These are phyloP conservation scores for Clavispora santaluciae DNA, from an alignment of 805 yeast species.

Conservation along the genomic window DNA sequence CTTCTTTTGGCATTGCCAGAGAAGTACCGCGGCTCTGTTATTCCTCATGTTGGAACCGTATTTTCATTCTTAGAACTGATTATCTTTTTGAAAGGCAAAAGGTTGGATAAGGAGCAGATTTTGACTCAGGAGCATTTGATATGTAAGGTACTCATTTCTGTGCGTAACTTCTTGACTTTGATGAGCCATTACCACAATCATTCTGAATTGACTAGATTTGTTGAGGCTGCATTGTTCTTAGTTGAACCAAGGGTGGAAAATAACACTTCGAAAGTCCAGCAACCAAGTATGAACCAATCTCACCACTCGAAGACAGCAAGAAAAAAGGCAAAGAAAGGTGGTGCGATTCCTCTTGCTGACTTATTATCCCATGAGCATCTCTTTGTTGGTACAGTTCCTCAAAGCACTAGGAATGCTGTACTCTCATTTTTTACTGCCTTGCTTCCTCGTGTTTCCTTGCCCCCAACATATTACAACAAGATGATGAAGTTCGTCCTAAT, in stretches of 20 bases:
- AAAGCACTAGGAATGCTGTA: conserved; percentile 27
- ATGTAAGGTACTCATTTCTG: conserved; percentile 30
- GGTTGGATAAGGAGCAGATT: conserved; percentile 26
- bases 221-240: conserved; percentile 49
- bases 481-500: conserved; percentile 39
- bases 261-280: background rate
- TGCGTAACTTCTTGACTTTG: conserved; percentile 24
- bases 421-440: conserved; percentile 46
- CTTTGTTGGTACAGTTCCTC: conserved; percentile 42
- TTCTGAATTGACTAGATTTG: conserved; percentile 48
- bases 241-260: conserved; percentile 31
- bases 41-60: conserved; percentile 48
- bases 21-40: conserved; percentile 31
- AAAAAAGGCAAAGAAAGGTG: conserved; percentile 39
- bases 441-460: conserved; percentile 45
- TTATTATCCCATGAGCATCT: conserved; percentile 59
- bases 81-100: conserved; percentile 47
- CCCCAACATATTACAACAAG: conserved; percentile 59
- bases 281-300: conserved; percentile 4
- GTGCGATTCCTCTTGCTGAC: conserved; percentile 57
- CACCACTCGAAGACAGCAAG: conserved; percentile 15
- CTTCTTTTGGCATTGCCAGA: conserved; percentile 35
- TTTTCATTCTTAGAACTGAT: conserved; percentile 52
- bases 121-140: conserved; percentile 36
- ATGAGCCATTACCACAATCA: conserved; percentile 44